These are phyloP conservation scores for Detonula confervacea DNA, from an alignment of 352 stramenopile genomes.

Conservation along the genomic window DNA sequence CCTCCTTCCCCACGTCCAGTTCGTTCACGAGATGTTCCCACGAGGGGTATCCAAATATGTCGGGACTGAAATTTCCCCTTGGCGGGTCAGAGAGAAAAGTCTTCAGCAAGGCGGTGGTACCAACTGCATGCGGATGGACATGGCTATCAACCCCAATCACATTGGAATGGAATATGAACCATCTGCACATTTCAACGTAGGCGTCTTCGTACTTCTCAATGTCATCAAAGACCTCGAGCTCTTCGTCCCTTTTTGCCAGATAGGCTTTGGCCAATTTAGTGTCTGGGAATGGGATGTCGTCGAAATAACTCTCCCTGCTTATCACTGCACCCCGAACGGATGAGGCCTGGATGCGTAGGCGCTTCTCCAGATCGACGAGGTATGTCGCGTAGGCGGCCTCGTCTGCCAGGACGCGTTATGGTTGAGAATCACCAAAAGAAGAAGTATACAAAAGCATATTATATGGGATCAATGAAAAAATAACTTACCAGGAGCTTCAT, in stretches of 20 bases:
- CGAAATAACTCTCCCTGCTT: no score
- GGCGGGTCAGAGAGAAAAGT: background rate
- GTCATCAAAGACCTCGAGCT: background rate
- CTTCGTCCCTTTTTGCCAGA: background rate
- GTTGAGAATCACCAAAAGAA: no score
- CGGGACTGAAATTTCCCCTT: background rate
- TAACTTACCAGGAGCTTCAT: no score
- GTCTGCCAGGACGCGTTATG: no score
- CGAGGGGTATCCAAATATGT: background rate
- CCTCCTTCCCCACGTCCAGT: background rate
- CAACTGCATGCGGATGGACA: background rate
- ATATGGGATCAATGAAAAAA: no score
- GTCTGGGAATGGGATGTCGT: background rate
- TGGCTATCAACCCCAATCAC: no score
- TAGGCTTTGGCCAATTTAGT: background rate
- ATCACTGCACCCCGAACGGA: background rate
- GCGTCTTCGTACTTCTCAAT: slow-evolving; percentile 3
- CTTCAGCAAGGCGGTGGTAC: background rate
- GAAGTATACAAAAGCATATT: no score
- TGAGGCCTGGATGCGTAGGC: background rate
- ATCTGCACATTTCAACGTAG: slow-evolving; percentile 2
- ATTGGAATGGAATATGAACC: no score
- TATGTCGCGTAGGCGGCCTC: background rate
- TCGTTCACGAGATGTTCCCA: background rate
- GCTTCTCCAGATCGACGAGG: background rate